These are phyloP conservation scores for Yamadazyma atmosphaerica DNA, from an alignment of 1,139 yeast genomes.

Conservation along the genomic window DNA sequence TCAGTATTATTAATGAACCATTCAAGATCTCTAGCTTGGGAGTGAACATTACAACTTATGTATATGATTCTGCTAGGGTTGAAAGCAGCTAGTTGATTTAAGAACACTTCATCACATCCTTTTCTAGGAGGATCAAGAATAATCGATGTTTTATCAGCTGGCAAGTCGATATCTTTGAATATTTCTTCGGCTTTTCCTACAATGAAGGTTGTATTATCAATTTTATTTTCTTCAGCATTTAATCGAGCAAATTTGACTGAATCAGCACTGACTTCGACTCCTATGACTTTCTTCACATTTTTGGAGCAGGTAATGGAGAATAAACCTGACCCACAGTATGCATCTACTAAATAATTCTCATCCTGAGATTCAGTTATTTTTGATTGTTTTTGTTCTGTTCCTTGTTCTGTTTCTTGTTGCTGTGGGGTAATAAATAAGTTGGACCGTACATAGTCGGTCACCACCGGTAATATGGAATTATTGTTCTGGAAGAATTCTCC, in stretches of 20 bases:
- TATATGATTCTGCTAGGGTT: constrained; percentile 86
- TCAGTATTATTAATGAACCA: constrained; percentile 71
- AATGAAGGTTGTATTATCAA: constrained; percentile 77
- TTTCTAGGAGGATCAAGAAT: constrained; percentile 96
- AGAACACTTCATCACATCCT: constrained; percentile 88
- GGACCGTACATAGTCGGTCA: constrained; percentile 75
- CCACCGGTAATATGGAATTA: constrained; percentile 82
- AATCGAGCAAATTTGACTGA: constrained; percentile 83
- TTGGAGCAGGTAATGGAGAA: constrained; percentile 85
- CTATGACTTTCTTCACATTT: constrained; percentile 79
- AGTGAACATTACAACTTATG: constrained; percentile 95
- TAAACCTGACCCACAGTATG: constrained; percentile 96
- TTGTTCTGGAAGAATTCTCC: constrained; percentile 96
- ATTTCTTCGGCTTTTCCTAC: constrained; percentile 92
- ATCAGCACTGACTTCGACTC: constrained; percentile 93
- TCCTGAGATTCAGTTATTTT: too few relatives aligned
- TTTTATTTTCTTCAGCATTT: constrained; percentile 75
- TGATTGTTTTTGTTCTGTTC: background rate
- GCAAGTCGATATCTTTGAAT: constrained; percentile 72
- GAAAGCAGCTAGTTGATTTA: constrained; percentile 80
- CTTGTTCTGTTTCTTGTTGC: background rate
- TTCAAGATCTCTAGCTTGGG: constrained; percentile 92
- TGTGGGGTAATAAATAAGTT: constrained; percentile 33
- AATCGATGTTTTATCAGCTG: constrained; percentile 76
- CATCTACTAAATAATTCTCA: constrained; percentile 76